Evolutionary conservation across 306 rosid species (phyloP), one percentile per base, ranked within the genome.

Genomic region (Quercus cerris): DNA sequence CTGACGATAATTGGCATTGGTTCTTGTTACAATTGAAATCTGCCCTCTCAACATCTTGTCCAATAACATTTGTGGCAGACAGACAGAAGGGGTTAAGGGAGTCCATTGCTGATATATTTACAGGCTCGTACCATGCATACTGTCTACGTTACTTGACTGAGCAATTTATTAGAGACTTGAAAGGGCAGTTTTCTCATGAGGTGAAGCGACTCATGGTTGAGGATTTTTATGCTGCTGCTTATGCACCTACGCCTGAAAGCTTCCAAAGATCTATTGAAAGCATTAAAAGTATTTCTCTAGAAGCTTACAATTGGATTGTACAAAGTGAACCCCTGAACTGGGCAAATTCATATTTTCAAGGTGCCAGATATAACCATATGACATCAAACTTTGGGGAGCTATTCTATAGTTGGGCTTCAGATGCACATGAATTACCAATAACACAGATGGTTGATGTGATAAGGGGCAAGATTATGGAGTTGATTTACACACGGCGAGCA

Each of bases 391-490:
- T 95, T 68, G 99, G 98, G 71, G 99, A 95, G 89, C 78, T 89
- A 75, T 95, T 95, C 84, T 95, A 93, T 78, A 84, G 92, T 67
- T 95, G 99, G 99, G 97, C 89, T 51, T 86, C 97, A 73, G 92
- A 93, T 51, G 97, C 96, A 6, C 91, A 91, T 46, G 98, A 93
- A 63, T 79, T 95, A 84, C 99, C 99, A 3, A 95, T 95, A 81
- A 95, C 99, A 9, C 99, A 95, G 78, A 93, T 95, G 99, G 94
- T 95, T 61, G 97, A 95, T 75, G 90, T 87, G 71, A 93, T 91
- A 75, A 86, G 93, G 88, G 84, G 91, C 51, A 95, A 89, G 86
- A 89, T 91, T 76, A 90, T 86, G 93, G 98, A 95, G 77, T 84
- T 93, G 87, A 88, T 95, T 71, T 81, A 77, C 75, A 7, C 90